phyloP scores from a whole-genome alignment of 2,329 filamentous ascomycete species.

The Cladobotryum protrusum region DNA sequence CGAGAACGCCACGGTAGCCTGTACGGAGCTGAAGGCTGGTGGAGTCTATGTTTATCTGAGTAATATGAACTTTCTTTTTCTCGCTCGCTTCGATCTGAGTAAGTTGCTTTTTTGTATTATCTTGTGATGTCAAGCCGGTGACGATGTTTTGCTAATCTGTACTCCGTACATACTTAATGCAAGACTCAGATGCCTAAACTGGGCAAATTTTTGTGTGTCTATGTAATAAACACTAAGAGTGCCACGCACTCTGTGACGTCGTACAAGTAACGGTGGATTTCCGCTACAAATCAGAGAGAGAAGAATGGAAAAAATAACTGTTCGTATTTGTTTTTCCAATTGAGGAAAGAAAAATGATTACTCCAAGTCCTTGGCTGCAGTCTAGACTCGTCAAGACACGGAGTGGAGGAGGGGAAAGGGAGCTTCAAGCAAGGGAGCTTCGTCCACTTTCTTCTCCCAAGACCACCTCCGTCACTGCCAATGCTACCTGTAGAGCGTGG shows the following conservation, averaged over 20 bases:
- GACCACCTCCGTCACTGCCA: too few species aligned
- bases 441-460: too few species aligned
- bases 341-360: neutral
- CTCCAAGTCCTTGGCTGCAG: neutral
- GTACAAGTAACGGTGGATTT: neutral
- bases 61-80: neutral
- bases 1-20: slow-evolving; percentile 7
- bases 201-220: neutral
- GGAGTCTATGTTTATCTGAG: neutral
- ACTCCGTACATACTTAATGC: too few species aligned
- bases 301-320: too few species aligned
- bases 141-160: too few species aligned
- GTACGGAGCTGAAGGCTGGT: slow-evolving; percentile 8
- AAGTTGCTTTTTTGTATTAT: too few species aligned
- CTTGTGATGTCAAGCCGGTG: too few species aligned
- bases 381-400: neutral
- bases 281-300: too few species aligned
- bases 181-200: too few species aligned
- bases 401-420: neutral
- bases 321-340: too few species aligned
- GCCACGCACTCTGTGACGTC: neutral
- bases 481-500: neutral
- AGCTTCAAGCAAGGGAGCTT: neutral
- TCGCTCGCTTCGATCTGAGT: too few species aligned
- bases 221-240: neutral